Evolutionary conservation across 177 flowering plant genomes (phyloP).

Genomic region (Tripterygium wilfordii): DNA sequence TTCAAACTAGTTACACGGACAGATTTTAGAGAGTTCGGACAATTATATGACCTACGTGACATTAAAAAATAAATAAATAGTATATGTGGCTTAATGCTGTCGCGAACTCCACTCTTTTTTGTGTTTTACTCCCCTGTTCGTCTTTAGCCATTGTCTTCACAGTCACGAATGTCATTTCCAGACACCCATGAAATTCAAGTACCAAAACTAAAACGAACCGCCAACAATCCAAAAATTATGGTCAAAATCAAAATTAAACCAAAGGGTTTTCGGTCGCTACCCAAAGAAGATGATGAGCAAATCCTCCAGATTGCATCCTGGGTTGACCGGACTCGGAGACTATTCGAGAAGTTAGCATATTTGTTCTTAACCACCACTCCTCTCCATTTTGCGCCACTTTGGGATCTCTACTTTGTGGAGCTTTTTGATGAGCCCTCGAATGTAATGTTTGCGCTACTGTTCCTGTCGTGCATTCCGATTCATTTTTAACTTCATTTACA

Average conservation of each 20-base stretch:
- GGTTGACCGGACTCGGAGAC: slow-evolving; percentile 17
- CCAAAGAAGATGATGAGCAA: slow-evolving; percentile 24
- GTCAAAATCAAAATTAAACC: not conserved
- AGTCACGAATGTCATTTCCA: not conserved
- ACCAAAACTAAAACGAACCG: too few species aligned
- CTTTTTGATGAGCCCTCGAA: slow-evolving; percentile 63
- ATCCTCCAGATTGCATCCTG: slow-evolving; percentile 39
- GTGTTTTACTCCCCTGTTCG: slow-evolving; percentile 50
- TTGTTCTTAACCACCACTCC: slow-evolving; percentile 55
- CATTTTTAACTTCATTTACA: slow-evolving; percentile 61
- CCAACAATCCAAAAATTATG: too few species aligned
- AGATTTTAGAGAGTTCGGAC: too few species aligned
- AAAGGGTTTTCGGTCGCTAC: not conserved
- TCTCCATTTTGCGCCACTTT: slow-evolving; percentile 57
- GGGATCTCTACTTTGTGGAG: slow-evolving; percentile 65
- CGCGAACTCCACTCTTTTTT: slow-evolving; percentile 52
- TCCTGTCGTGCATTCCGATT: slow-evolving; percentile 74
- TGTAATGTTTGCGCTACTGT: slow-evolving; percentile 62
- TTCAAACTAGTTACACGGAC: too few species aligned
- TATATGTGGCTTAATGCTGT: too few species aligned
- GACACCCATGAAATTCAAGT: too few species aligned
- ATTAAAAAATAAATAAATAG: too few species aligned
- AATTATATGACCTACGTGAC: too few species aligned
- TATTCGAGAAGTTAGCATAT: slow-evolving; percentile 48
- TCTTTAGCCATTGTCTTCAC: slow-evolving; percentile 49